Conservation (phyloP, 306 rosid genomes). For the Fragaria ananassa region DNA sequence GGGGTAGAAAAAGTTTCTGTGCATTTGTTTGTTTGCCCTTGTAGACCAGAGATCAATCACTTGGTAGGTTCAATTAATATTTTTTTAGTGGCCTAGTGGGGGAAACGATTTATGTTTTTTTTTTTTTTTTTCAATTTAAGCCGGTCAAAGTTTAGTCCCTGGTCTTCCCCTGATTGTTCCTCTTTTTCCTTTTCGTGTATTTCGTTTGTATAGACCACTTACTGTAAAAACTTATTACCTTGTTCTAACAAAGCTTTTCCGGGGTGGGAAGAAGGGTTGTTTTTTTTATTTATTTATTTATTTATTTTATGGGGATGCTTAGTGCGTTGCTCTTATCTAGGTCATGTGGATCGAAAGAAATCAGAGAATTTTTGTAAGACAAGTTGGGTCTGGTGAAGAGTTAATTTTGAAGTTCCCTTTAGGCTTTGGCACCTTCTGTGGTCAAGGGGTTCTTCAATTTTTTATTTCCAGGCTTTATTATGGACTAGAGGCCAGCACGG, state of each 20-base stretch:
- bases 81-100: not conserved
- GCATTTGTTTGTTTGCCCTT: not conserved
- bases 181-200: not conserved
- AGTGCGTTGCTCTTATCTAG: not conserved
- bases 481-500: not conserved
- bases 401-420: not conserved
- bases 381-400: not conserved
- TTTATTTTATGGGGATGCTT: not conserved
- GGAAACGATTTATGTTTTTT: not conserved
- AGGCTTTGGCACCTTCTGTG: not conserved
- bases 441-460: not conserved
- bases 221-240: not conserved
- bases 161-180: not conserved
- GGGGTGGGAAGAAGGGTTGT: not conserved
- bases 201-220: not conserved
- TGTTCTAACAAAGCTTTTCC: not conserved
- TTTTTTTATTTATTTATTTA: no score
- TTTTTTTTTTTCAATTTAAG: slow-evolving; percentile 4
- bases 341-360: not conserved
- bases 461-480: not conserved
- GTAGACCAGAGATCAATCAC: not conserved
- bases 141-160: not conserved
- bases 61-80: slow-evolving; percentile 2
- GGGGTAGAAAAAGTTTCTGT: not conserved
- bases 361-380: not conserved